These are phyloP conservation scores for Pleurotus salmoneostramineus DNA, from an alignment of 768 basidiomycete genomes.

Conservation along the genomic window DNA sequence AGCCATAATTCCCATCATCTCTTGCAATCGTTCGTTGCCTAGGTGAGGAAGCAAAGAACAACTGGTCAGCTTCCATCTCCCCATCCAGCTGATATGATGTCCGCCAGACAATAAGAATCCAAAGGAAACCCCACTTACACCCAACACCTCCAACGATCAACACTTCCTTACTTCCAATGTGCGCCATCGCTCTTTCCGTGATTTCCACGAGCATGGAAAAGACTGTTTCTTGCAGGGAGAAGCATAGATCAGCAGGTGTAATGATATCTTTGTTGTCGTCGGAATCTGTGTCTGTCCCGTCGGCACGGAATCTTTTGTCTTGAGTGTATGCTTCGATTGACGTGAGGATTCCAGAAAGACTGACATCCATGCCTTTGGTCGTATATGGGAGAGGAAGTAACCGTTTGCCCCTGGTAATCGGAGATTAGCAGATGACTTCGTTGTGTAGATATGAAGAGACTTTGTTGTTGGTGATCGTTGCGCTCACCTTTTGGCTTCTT, in stretches of 20 bases:
- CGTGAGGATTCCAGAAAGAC: constrained; percentile 90
- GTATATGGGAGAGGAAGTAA: constrained; percentile 86
- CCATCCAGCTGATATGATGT: neutral
- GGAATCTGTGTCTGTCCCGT: constrained; percentile 29
- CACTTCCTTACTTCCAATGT: constrained; percentile 93
- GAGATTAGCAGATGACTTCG: neutral
- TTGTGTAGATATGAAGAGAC: neutral
- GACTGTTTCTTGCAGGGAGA: constrained; percentile 93
- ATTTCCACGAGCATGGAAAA: constrained; percentile 99
- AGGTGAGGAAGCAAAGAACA: neutral
- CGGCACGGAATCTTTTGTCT: constrained; percentile 76
- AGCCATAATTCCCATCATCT: constrained; percentile 99
- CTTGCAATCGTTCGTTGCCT: constrained; percentile 92
- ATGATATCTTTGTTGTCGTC: constrained; percentile 61
- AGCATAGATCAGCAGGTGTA: constrained; percentile 95
- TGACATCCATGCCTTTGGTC: constrained; percentile 98
- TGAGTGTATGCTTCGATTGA: constrained; percentile 83
- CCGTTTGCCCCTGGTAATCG: constrained; percentile 64
- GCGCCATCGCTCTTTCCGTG: constrained; percentile 98
- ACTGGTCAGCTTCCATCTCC: neutral
- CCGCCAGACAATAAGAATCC: neutral
- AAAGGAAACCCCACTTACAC: constrained; percentile 52
- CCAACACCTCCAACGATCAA: constrained; percentile 99
- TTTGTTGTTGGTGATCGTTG: neutral
- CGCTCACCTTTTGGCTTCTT: constrained; percentile 84